Conservation (phyloP, 2,329 filamentous ascomycete species). For the Monosporascus cannonballus region DNA sequence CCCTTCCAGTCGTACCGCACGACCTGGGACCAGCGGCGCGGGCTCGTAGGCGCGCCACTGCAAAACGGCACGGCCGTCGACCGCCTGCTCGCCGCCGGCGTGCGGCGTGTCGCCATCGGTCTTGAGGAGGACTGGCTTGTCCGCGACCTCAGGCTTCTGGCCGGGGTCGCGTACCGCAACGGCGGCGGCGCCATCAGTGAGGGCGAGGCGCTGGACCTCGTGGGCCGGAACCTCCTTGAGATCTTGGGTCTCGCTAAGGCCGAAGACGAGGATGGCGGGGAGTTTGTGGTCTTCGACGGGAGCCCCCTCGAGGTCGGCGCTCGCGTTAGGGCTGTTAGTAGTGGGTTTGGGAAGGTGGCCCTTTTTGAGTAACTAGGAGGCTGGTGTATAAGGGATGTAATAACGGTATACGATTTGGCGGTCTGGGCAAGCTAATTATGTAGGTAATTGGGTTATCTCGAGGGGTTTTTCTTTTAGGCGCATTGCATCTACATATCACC, state of each 20-base stretch:
- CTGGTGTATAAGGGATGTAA: too few species aligned
- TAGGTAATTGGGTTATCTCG: too few species aligned
- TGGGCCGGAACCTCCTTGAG: conserved; percentile 50
- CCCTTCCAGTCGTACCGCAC: conserved; percentile 50
- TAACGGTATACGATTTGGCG: too few species aligned
- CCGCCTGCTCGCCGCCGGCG: conserved; percentile 50
- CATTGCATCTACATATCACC: too few species aligned
- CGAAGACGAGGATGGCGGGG: conserved; percentile 12
- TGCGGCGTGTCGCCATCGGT: conserved; percentile 48
- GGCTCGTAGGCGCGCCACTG: conserved; percentile 57
- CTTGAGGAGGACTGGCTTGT: conserved; percentile 58
- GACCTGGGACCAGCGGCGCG: conserved; percentile 56
- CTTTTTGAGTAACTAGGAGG: conserved; percentile 24
- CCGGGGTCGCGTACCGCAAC: conserved; percentile 55
- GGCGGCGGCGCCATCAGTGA: conserved; percentile 47
- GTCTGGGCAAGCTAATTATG: too few species aligned
- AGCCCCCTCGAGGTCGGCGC: conserved; percentile 55
- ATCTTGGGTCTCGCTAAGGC: conserved; percentile 44
- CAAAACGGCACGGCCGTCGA: conserved; percentile 60
- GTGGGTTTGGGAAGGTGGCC: conserved; percentile 31
- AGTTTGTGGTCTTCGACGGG: conserved; percentile 60
- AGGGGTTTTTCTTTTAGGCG: too few species aligned
- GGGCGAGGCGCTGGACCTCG: conserved; percentile 49
- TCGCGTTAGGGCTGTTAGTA: conserved; percentile 47
- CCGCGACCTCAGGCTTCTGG: conserved; percentile 52